Percentiles rank a stretch among this genome's conserved stretches.
Conservation (phyloP, 2,329 filamentous ascomycete species). For the Colletotrichum liaoningense region DNA sequence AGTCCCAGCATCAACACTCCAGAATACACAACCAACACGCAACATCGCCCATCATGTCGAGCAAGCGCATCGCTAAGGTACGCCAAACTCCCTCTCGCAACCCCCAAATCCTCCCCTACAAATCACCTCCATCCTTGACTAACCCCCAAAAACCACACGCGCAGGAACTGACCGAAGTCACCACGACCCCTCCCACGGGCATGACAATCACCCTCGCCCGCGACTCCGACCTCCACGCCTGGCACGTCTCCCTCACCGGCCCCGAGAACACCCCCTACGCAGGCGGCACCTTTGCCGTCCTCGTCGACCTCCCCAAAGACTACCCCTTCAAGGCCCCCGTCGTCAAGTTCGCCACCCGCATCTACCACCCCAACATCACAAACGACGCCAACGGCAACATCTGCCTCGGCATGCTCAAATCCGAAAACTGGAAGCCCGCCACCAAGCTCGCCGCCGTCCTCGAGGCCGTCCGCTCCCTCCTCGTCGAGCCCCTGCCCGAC, state of each 20-base stretch:
- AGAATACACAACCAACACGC: neutral
- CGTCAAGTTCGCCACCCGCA: conserved; percentile 85
- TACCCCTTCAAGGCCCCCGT: conserved; percentile 92
- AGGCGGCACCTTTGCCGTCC: conserved; percentile 80
- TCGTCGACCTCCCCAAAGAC: conserved; percentile 78
- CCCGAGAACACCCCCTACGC: conserved; percentile 59
- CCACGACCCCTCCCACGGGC: conserved; percentile 56
- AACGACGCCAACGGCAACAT: conserved; percentile 88
- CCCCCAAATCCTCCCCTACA: neutral
- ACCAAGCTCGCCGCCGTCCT: conserved; percentile 82
- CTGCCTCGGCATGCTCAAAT: conserved; percentile 85
- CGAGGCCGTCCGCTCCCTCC: conserved; percentile 78
- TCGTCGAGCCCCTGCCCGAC: conserved; percentile 86
- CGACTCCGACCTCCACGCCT: conserved; percentile 62
- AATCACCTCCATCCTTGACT: conserved; percentile 37
- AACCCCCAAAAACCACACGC: neutral
- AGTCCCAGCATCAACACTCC: neutral
- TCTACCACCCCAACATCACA: conserved; percentile 95
- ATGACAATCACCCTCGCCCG: conserved; percentile 59
- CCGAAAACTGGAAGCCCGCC: conserved; percentile 92
- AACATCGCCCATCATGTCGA: conserved; percentile 48
- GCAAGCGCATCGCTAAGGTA: conserved; percentile 59
- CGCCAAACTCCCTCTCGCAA: neutral
- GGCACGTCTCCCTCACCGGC: conserved; percentile 61
- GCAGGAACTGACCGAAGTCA: conserved; percentile 67